These are phyloP conservation scores for Pleurotus tuber-regium DNA, from an alignment of 768 basidiomycete species.

Conservation along the genomic window DNA sequence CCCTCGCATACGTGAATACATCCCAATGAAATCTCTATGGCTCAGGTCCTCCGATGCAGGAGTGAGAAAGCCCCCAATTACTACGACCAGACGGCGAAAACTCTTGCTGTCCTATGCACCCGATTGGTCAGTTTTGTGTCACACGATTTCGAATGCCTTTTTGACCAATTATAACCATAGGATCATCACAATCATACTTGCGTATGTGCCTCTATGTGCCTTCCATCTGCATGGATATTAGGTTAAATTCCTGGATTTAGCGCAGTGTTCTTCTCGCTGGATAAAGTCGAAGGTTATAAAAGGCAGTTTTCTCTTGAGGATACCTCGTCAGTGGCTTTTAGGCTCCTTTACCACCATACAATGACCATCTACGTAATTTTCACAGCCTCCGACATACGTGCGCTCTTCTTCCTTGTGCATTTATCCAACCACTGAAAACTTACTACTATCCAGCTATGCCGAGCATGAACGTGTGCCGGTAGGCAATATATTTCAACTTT, in stretches of 20 bases:
- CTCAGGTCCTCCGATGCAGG: constrained; percentile 17
- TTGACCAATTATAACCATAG: constrained; percentile 30
- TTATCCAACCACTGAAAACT: neutral
- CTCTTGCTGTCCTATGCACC: constrained; percentile 66
- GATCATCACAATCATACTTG: constrained; percentile 63
- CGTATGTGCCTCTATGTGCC: constrained; percentile 57
- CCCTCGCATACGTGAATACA: constrained; percentile 9
- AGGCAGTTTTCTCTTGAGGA: constrained; percentile 79
- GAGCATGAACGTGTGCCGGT: constrained; percentile 79
- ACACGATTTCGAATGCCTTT: neutral
- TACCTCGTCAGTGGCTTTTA: constrained; percentile 52
- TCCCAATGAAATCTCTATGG: constrained; percentile 26
- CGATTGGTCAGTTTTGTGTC: constrained; percentile 57
- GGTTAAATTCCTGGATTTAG: constrained; percentile 40
- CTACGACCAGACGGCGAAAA: constrained; percentile 32
- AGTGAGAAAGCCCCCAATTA: constrained; percentile 22
- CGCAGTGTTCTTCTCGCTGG: constrained; percentile 57
- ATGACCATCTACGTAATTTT: constrained; percentile 11
- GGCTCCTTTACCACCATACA: neutral
- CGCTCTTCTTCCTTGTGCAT: constrained; percentile 17
- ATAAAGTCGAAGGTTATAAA: constrained; percentile 69
- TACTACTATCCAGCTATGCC: constrained; percentile 48
- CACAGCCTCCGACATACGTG: constrained; percentile 40
- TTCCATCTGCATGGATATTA: no score
- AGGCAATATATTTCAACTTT: constrained; percentile 22